Percentiles rank a stretch among this genome's conserved stretches.
phyloP scores from a whole-genome alignment of 2,329 filamentous ascomycete species.

The Cadophora gregata region DNA sequence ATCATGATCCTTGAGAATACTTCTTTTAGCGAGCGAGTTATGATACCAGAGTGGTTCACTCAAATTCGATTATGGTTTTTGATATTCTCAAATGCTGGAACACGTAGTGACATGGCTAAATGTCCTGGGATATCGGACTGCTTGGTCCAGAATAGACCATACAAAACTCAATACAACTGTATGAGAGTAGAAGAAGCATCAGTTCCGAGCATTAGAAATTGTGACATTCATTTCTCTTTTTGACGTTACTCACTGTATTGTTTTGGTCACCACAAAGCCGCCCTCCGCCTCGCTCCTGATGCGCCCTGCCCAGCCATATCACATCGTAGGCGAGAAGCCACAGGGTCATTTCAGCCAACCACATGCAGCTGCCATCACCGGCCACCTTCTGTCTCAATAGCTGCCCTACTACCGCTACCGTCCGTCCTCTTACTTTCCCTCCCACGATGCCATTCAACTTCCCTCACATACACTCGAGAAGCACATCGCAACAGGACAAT shows the following conservation, averaged over 20 bases:
- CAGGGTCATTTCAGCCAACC: slow-evolving; percentile 7
- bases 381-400: slow-evolving; percentile 12
- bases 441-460: slow-evolving; percentile 20
- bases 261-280: neutral
- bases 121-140: neutral
- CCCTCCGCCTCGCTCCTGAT: neutral
- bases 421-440: neutral
- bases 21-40: slow-evolving; percentile 19
- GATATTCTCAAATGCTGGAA: neutral
- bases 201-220: neutral
- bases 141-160: neutral
- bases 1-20: slow-evolving; percentile 19
- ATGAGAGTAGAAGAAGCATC: neutral
- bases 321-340: slow-evolving; percentile 5
- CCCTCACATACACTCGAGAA: slow-evolving; percentile 12
- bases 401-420: neutral
- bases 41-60: slow-evolving; percentile 25
- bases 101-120: neutral
- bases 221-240: neutral
- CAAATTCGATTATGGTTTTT: neutral
- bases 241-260: neutral
- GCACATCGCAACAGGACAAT: slow-evolving; percentile 22
- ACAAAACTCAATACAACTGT: neutral
- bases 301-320: neutral
- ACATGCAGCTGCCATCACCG: slow-evolving; percentile 2